Percentiles rank a stretch among this genome's conserved stretches.
These are phyloP conservation scores for Scheffersomyces ergatensis DNA, from an alignment of 805 yeast species.

Conservation along the genomic window DNA sequence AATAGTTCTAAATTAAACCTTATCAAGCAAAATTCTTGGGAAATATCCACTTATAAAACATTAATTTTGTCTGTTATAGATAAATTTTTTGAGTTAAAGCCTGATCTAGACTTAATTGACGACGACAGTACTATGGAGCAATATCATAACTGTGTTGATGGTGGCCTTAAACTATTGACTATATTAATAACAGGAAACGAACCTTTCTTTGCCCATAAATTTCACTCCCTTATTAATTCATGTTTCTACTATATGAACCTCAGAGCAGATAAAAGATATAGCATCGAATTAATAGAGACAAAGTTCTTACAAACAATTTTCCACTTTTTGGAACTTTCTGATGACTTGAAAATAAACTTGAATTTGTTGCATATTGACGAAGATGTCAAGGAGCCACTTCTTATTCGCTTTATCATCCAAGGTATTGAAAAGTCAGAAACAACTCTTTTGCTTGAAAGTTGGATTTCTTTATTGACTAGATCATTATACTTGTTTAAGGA, in stretches of 20 bases:
- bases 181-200: conserved; percentile 58
- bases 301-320: conserved; percentile 25
- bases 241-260: conserved; percentile 20
- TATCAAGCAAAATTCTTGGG: conserved; percentile 44
- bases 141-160: conserved; percentile 28
- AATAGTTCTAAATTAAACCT: conserved; percentile 40
- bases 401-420: conserved; percentile 45
- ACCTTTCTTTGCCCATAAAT: conserved; percentile 43
- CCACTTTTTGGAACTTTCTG: conserved; percentile 27
- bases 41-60: conserved; percentile 60
- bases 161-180: conserved; percentile 41
- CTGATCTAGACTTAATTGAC: conserved; percentile 16
- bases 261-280: conserved; percentile 1
- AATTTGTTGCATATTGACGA: conserved; percentile 28
- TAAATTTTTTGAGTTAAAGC: conserved; percentile 40
- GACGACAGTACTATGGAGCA: conserved; percentile 13
- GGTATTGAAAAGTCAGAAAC: conserved; percentile 47
- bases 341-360: conserved; percentile 23
- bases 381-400: conserved; percentile 25
- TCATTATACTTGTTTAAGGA: conserved; percentile 51
- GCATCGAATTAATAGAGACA: conserved; percentile 27
- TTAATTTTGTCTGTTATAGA: conserved; percentile 45
- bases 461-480: conserved; percentile 50
- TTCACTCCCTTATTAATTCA: conserved; percentile 38
- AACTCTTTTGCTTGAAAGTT: conserved; percentile 41